Evolutionary conservation across 305 asterid species (phyloP).

Genomic region (Fraxinus dipetala): DNA sequence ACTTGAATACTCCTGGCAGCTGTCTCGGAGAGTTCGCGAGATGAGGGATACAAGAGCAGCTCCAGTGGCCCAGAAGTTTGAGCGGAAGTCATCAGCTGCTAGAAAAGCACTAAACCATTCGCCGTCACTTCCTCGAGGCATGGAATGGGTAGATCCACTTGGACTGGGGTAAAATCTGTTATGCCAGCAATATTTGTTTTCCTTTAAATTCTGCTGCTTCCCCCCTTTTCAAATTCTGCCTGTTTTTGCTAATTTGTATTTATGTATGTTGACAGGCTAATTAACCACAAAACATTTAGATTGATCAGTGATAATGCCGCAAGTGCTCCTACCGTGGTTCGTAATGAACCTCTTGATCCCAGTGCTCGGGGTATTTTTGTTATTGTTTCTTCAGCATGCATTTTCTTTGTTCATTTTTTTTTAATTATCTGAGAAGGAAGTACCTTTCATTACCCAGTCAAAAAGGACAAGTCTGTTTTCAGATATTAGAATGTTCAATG

Average conservation of each 20-base stretch:
- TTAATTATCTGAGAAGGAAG: slow-evolving; percentile 4
- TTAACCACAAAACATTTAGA: slow-evolving; percentile 82
- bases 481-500: slow-evolving; percentile 18
- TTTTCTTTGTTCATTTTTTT: slow-evolving; percentile 5
- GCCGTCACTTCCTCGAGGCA: slow-evolving; percentile 94
- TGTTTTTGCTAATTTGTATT: slow-evolving; percentile 30
- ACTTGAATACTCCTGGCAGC: slow-evolving; percentile 49
- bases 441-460: slow-evolving; percentile 13
- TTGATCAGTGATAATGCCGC: slow-evolving; percentile 72
- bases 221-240: slow-evolving; percentile 12
- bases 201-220: not conserved
- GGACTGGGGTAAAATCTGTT: slow-evolving; percentile 73
- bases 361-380: slow-evolving; percentile 66
- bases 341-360: slow-evolving; percentile 75
- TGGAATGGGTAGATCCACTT: slow-evolving; percentile 96
- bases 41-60: slow-evolving; percentile 89
- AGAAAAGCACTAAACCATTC: slow-evolving; percentile 62
- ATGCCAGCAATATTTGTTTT: not conserved
- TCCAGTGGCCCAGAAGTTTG: slow-evolving; percentile 56
- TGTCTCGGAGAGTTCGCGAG: slow-evolving; percentile 86
- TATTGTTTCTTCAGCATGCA: slow-evolving; percentile 15
- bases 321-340: slow-evolving; percentile 49
- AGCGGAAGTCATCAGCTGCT: slow-evolving; percentile 51
- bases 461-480: slow-evolving; percentile 12
- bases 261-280: slow-evolving; percentile 54